Conservation (phyloP, 352 stramenopile genomes). For the Pelagophyceae sp. region DNA sequence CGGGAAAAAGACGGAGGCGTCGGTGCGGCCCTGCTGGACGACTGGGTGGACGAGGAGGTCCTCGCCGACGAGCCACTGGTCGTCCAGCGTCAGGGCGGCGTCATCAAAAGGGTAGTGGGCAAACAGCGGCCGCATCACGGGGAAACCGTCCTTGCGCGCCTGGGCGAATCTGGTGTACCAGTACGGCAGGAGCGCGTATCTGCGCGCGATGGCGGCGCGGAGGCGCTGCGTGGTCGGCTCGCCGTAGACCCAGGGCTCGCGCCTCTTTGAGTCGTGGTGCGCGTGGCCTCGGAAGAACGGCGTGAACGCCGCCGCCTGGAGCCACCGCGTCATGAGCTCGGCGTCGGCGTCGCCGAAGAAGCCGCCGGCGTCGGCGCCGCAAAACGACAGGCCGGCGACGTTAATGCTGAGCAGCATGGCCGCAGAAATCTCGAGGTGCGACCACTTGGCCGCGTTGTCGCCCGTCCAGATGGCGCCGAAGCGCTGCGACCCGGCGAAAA, state of each 20-base stretch:
- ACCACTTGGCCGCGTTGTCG: conserved; percentile 92
- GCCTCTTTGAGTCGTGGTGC: conserved; percentile 94
- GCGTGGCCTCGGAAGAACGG: conserved; percentile 98
- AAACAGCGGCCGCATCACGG: conserved; percentile 83
- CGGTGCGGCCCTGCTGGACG: conserved; percentile 60
- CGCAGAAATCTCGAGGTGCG: conserved; percentile 81
- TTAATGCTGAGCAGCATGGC: conserved; percentile 96
- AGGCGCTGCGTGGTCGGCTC: conserved; percentile 79
- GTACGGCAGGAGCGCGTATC: conserved; percentile 92
- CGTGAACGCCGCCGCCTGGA: conserved; percentile 86
- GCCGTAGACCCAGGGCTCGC: conserved; percentile 95
- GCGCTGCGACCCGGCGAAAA: conserved; percentile 93
- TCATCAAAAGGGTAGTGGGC: conserved; percentile 82
- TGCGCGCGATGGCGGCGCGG: conserved; percentile 74
- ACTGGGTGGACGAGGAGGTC: conserved; percentile 93
- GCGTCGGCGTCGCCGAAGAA: conserved; percentile 94
- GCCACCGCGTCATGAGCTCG: conserved; percentile 91
- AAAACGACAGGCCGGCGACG: conserved; percentile 86
- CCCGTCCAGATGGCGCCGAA: conserved; percentile 97
- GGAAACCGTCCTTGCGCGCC: conserved; percentile 50
- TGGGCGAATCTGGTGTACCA: conserved; percentile 73
- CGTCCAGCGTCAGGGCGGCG: conserved; percentile 60
- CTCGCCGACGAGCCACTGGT: conserved; percentile 86
- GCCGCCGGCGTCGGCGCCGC: conserved; percentile 94
- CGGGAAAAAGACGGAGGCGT: conserved; percentile 78